Conservation (phyloP, 768 basidiomycete species). For the Jaapia argillacea region DNA sequence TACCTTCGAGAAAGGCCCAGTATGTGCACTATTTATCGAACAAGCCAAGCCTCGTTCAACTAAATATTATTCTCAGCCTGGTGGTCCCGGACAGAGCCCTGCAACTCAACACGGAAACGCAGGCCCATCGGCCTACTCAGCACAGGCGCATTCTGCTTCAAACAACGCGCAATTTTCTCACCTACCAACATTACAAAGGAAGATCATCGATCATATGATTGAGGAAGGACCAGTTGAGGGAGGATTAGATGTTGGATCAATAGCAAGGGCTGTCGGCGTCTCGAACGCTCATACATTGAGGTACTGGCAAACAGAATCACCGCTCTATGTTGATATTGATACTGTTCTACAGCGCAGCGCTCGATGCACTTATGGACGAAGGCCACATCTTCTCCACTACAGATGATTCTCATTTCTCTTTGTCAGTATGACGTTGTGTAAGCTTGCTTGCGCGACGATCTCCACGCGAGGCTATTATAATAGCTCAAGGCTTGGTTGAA, state of each 20-base stretch:
- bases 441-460: too few relatives aligned
- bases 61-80: neutral
- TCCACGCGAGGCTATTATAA: neutral
- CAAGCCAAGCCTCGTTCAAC: slow-evolving; percentile 18
- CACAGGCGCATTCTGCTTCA: slow-evolving; percentile 12
- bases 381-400: slow-evolving; percentile 74
- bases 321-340: too few relatives aligned
- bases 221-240: slow-evolving; percentile 37
- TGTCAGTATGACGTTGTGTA: slow-evolving; percentile 26
- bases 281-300: slow-evolving; percentile 52
- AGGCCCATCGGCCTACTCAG: slow-evolving; percentile 23
- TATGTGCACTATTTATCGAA: too few relatives aligned
- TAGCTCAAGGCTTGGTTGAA: neutral
- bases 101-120: slow-evolving; percentile 15
- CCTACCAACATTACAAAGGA: slow-evolving; percentile 47
- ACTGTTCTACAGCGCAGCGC: slow-evolving; percentile 54
- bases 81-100: too few relatives aligned
- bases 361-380: slow-evolving; percentile 72
- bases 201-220: slow-evolving; percentile 59
- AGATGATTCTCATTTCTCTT: slow-evolving; percentile 70
- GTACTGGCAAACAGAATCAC: too few relatives aligned
- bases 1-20: slow-evolving; percentile 55
- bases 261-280: slow-evolving; percentile 58
- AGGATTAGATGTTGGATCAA: slow-evolving; percentile 66
- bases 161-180: slow-evolving; percentile 38